Evolutionary conservation across 2,329 filamentous ascomycete genomes (phyloP).

Genomic region (Canariomyces notabilis): DNA sequence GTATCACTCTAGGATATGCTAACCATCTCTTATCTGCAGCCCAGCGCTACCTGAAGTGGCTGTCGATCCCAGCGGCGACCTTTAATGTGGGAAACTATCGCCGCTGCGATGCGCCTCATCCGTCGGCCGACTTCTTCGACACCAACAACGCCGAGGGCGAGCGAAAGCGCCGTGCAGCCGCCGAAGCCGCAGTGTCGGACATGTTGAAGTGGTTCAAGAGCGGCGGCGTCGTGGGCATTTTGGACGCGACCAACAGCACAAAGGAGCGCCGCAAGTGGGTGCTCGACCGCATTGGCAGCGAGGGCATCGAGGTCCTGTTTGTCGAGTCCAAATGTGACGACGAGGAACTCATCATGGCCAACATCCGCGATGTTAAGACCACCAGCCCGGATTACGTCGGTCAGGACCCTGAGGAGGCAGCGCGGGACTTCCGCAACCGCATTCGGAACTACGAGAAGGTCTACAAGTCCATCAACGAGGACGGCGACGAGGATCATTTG

Average conservation of each 20-base stretch:
- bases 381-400: conserved; percentile 92
- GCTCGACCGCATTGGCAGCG: conserved; percentile 66
- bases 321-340: conserved; percentile 97
- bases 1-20: neutral
- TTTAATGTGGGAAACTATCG: conserved; percentile 98
- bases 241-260: conserved; percentile 96
- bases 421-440: conserved; percentile 84
- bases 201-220: conserved; percentile 90
- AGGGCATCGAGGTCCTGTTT: conserved; percentile 85
- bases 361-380: conserved; percentile 95
- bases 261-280: conserved; percentile 89
- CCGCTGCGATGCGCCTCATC: conserved; percentile 82
- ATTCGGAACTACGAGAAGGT: conserved; percentile 97
- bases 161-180: conserved; percentile 78
- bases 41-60: conserved; percentile 92
- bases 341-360: conserved; percentile 94
- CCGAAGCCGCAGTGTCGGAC: conserved; percentile 84
- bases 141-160: conserved; percentile 86
- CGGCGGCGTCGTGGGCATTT: conserved; percentile 80
- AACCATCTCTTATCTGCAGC: conserved; percentile 44
- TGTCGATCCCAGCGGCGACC: conserved; percentile 86
- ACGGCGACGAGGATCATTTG: conserved; percentile 71
- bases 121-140: conserved; percentile 93
- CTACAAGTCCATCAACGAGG: conserved; percentile 85
- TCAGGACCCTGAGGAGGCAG: conserved; percentile 88